Evolutionary conservation across 2,329 filamentous ascomycete species (phyloP).

Genomic region (Lachnellula occidentalis): DNA sequence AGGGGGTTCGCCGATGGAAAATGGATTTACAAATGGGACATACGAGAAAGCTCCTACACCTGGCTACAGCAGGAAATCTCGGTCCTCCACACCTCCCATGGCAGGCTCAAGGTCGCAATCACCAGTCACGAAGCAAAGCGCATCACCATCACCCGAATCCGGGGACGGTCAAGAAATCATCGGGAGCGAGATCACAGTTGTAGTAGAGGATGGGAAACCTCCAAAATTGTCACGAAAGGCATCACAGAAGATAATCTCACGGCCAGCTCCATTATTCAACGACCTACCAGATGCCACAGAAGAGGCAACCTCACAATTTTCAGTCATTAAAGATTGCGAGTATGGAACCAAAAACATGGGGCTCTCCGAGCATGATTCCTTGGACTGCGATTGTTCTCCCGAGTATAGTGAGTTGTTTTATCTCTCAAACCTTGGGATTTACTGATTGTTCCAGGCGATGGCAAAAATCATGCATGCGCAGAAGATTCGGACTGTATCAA

Average conservation of each 20-base stretch:
- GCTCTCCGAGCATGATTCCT: constrained; percentile 78
- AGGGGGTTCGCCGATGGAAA: constrained; percentile 10
- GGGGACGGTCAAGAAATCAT: constrained; percentile 46
- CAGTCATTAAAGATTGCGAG: constrained; percentile 76
- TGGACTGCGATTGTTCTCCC: constrained; percentile 93
- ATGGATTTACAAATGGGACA: constrained; percentile 18
- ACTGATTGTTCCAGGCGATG: constrained; percentile 46
- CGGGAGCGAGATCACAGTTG: constrained; percentile 56
- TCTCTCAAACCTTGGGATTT: constrained; percentile 8
- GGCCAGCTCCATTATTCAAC: constrained; percentile 61
- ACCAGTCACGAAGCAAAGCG: constrained; percentile 20
- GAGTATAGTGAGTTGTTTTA: constrained; percentile 75
- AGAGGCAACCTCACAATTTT: constrained; percentile 71
- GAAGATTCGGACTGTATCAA: constrained; percentile 99
- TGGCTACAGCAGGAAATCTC: constrained; percentile 19
- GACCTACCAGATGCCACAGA: constrained; percentile 73
- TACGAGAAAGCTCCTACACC: constrained; percentile 15
- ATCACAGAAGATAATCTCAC: constrained; percentile 62
- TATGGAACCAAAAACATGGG: constrained; percentile 92
- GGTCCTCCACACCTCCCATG: constrained; percentile 22
- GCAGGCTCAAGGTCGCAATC: constrained; percentile 23
- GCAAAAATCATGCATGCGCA: constrained; percentile 78
- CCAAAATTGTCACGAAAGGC: constrained; percentile 69
- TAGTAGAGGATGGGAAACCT: constrained; percentile 58
- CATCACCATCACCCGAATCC: constrained; percentile 29